Conservation (phyloP, 371 early-diverging fungal species). For the Apophysomyces variabilis region DNA sequence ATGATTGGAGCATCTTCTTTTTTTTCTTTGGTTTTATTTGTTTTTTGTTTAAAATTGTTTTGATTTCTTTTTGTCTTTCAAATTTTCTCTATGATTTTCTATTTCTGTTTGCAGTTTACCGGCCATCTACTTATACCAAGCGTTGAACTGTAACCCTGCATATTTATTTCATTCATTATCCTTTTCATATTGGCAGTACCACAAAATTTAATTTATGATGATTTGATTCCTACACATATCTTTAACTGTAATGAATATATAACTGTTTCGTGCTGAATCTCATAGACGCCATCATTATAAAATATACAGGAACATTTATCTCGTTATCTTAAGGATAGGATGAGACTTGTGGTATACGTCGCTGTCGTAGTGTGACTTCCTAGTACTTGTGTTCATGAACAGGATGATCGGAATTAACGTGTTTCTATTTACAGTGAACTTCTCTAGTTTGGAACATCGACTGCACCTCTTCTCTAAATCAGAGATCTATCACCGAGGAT, state of each 20-base stretch:
- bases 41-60: conserved; percentile 14
- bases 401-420: too few relatives aligned
- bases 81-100: conserved; percentile 9
- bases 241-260: too few relatives aligned
- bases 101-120: conserved; percentile 9
- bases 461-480: too few relatives aligned
- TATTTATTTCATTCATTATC: conserved; percentile 13
- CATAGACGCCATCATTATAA: neutral
- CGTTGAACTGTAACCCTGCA: conserved; percentile 12
- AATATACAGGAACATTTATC: neutral
- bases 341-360: too few relatives aligned
- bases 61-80: neutral
- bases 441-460: too few relatives aligned
- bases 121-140: conserved; percentile 11
- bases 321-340: neutral
- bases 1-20: conserved; percentile 19
- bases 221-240: neutral
- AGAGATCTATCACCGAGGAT: too few relatives aligned
- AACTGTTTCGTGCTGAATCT: too few relatives aligned
- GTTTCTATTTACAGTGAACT: too few relatives aligned
- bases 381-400: too few relatives aligned
- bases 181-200: conserved; percentile 17
- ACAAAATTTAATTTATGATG: conserved; percentile 13
- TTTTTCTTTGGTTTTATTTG: conserved; percentile 12
- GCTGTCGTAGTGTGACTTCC: too few relatives aligned